Evolutionary conservation across 2,329 filamentous ascomycete species (phyloP), one percentile per base, ranked within the genome.

Genomic region (Fusarium fracticaudum): DNA sequence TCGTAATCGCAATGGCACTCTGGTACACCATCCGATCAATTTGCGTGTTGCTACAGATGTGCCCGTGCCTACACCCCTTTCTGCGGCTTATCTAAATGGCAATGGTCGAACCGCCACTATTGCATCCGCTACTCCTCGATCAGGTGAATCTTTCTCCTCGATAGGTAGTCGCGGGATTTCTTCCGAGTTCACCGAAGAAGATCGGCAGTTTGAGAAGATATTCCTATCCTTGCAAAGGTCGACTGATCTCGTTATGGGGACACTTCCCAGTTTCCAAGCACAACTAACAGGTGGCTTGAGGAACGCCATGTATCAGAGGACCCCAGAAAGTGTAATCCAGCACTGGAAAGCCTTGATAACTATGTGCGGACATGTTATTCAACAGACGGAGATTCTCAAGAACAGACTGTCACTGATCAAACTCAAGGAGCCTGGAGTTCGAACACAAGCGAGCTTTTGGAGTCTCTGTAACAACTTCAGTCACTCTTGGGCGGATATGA

Each of bases 191-290:
- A 89, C 88, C 6, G 93, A 94, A 73, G 94, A 97, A 72, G 94
- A 97, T 76, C 88, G 89, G 22, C 88, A 91, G 35, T 98, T 98
- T 75, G 95, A 97, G 72, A 90, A 87, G 70, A 94, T 98, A 29
- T 97, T 94, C 83, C 80, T 94, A 40, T 92, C 93, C 51, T 85
- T 98, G 31, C 91, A 92, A 51, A 89, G 88, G 61, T 93, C 94
- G 2, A 92, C 93, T 26, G 93, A 95, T 55, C 86, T 94, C 55
- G 91, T 94, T 35, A 87, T 93, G 74, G 89, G 90, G 47, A 91
- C 91, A 4, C 85, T 98, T 33, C 94, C 94, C 2, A 86, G 86
- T 63, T 91, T 94, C 71, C 90, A 91, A 69, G 86, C 86, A 58
- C 92, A 95, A 71, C 91, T 96, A 69, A 83, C 87, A 37, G 85